Percentiles rank a stretch among this genome's conserved stretches.
These are phyloP conservation scores for Aspergillus ochraceus DNA, from an alignment of 2,329 filamentous ascomycete species.

Conservation along the genomic window DNA sequence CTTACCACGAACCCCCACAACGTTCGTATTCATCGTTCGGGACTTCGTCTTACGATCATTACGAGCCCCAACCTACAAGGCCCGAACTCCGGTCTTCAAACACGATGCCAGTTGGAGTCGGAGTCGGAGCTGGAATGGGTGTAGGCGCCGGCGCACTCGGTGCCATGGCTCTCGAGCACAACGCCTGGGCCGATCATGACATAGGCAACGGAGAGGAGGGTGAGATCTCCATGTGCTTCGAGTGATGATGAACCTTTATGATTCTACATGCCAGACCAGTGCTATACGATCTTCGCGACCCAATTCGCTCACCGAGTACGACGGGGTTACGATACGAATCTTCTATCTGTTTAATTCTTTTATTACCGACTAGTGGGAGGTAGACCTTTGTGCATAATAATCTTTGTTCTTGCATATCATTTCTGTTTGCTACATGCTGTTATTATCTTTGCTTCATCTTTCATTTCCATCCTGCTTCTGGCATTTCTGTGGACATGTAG, in stretches of 20 bases:
- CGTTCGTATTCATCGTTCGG: conserved; percentile 20
- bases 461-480: background rate
- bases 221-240: conserved; percentile 81
- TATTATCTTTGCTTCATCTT: background rate
- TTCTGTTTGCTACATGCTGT: background rate
- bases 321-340: background rate
- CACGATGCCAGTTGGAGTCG: conserved; percentile 32
- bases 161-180: conserved; percentile 47
- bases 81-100: conserved; percentile 32
- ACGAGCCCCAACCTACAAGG: conserved; percentile 18
- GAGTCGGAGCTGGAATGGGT: conserved; percentile 17
- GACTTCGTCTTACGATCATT: conserved; percentile 4
- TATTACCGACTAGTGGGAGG: background rate
- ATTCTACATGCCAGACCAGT: background rate
- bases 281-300: background rate
- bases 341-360: background rate
- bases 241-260: conserved; percentile 45
- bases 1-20: conserved; percentile 49
- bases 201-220: conserved; percentile 69
- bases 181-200: conserved; percentile 71
- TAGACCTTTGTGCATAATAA: background rate
- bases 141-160: conserved; percentile 26
- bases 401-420: conserved; percentile 4
- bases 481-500: background rate
- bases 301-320: background rate